These are phyloP conservation scores for Ambrosia hybrid DNA, from an alignment of 140 eudicot genomes.

Conservation along the genomic window DNA sequence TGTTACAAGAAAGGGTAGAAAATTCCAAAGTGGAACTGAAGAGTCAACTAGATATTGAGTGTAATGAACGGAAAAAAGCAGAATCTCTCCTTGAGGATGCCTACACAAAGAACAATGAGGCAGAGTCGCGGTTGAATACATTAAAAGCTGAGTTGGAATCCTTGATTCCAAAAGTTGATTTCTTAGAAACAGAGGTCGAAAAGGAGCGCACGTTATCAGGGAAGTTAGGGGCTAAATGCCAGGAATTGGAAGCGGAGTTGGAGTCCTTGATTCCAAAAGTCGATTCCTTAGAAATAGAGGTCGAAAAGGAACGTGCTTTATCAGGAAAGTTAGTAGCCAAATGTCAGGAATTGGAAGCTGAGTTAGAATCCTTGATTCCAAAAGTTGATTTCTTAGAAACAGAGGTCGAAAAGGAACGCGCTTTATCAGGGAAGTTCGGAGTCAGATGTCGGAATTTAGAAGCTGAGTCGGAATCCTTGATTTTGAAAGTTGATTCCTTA, in stretches of 20 bases:
- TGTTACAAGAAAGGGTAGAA: slow-evolving; percentile 34
- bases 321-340: slow-evolving; percentile 47
- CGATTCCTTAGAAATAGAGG: slow-evolving; percentile 40
- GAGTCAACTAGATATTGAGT: slow-evolving; percentile 36
- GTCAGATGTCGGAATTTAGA: slow-evolving; percentile 49
- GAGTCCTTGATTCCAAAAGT: slow-evolving; percentile 43
- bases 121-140: slow-evolving; percentile 33
- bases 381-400: slow-evolving; percentile 44
- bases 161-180: slow-evolving; percentile 38
- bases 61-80: slow-evolving; percentile 14
- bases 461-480: slow-evolving; percentile 46
- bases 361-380: slow-evolving; percentile 43
- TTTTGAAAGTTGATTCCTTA: slow-evolving; percentile 39
- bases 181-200: slow-evolving; percentile 45
- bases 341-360: slow-evolving; percentile 50
- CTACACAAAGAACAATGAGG: slow-evolving; percentile 38
- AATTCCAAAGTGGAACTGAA: slow-evolving; percentile 46
- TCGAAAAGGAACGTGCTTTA: slow-evolving; percentile 47
- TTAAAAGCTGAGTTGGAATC: slow-evolving; percentile 45
- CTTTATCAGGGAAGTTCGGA: slow-evolving; percentile 41
- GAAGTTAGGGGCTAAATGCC: slow-evolving; percentile 49
- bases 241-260: slow-evolving; percentile 50
- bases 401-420: slow-evolving; percentile 52
- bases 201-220: slow-evolving; percentile 49
- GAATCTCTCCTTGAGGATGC: slow-evolving; percentile 44